Evolutionary conservation across 2,329 filamentous ascomycete species (phyloP).

Genomic region (Paecilomyces sp.): DNA sequence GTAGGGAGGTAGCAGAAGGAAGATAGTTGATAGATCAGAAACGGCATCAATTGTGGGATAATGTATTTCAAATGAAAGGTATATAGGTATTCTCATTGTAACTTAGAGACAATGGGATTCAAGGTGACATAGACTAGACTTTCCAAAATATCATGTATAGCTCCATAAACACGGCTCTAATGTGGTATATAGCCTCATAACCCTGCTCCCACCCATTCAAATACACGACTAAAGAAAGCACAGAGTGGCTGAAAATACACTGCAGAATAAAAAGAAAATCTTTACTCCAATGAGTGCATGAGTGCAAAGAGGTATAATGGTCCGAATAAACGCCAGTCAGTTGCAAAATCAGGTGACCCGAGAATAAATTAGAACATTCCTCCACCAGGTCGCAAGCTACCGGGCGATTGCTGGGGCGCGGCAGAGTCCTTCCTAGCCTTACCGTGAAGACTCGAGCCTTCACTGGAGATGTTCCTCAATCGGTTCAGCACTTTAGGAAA

Average conservation of each 20-base stretch:
- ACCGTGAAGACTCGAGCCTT: conserved; percentile 42
- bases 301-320: not conserved
- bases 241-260: not conserved
- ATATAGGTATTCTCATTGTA: not conserved
- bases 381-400: conserved; percentile 21
- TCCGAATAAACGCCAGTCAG: not conserved
- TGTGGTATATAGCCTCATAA: not conserved
- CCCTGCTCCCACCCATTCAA: not conserved
- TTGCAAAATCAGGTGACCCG: not conserved
- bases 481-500: conserved; percentile 29
- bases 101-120: not conserved
- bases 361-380: conserved; percentile 28
- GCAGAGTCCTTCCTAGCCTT: conserved; percentile 36
- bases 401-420: conserved; percentile 25
- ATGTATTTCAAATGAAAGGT: not conserved
- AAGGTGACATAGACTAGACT: not conserved
- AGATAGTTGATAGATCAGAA: not conserved
- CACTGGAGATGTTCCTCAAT: conserved; percentile 44
- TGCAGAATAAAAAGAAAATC: not conserved
- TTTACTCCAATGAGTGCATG: not conserved
- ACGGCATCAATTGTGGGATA: not conserved
- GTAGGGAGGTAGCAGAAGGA: no score
- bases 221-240: not conserved
- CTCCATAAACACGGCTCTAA: not conserved
- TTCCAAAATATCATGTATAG: conserved; percentile 5